Percentiles rank a stretch among this genome's conserved stretches.
Conservation (phyloP, 257 asterid species). For the Anisodus tanguticus region DNA sequence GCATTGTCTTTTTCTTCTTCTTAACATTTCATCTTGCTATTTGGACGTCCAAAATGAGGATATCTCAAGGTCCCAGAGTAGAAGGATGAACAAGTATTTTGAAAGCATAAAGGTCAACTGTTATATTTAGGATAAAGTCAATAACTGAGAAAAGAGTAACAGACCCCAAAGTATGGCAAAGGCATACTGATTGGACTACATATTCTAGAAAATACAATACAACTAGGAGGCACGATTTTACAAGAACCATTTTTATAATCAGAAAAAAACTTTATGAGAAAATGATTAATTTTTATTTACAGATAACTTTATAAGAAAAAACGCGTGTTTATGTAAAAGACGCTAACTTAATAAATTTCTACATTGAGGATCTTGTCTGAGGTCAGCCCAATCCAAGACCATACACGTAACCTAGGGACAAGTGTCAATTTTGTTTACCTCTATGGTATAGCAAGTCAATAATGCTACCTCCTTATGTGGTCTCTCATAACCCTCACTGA, state of each 20-base stretch:
- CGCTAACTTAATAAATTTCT: conserved; percentile 20
- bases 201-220: not conserved
- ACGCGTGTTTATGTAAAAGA: conserved; percentile 12
- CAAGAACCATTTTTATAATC: not conserved
- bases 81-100: not conserved
- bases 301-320: not conserved
- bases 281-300: not conserved
- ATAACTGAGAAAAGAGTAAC: not conserved
- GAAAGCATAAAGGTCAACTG: not conserved
- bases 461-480: conserved; percentile 8
- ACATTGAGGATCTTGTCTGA: conserved; percentile 30
- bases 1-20: not conserved
- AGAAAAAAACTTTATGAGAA: not conserved
- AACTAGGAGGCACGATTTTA: not conserved
- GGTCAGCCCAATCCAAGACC: conserved; percentile 36
- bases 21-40: not conserved
- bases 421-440: not conserved
- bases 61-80: not conserved
- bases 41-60: not conserved
- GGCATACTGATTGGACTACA: not conserved
- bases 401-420: conserved; percentile 37
- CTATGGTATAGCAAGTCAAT: conserved; percentile 28
- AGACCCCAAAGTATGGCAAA: not conserved
- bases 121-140: not conserved
- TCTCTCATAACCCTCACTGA: not conserved